Evolutionary conservation across 495 filamentous ascomycete genomes (phyloP), one percentile per base, ranked within the genome.

Genomic region (Lasiosphaeria miniovina): DNA sequence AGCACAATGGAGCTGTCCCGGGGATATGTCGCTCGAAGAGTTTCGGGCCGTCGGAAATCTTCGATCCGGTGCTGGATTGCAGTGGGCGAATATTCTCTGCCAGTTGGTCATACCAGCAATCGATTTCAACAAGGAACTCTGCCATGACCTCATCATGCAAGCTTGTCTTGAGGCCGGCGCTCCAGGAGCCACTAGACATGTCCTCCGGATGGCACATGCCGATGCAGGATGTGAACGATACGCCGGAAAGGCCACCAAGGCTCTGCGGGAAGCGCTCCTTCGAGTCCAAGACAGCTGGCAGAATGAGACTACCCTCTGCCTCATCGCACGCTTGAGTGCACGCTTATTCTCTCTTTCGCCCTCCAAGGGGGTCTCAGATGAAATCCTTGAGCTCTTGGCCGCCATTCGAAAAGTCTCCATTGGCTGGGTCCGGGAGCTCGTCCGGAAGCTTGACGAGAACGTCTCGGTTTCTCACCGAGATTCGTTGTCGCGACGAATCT

Each of bases 61-160:
- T 24, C 74, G 81, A 3, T 64, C 77, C 0, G 83, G 82, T 0
- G 58, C 74, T 33, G 62, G 68, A 0, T 67, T 86, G 33, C 82
- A 86, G 50, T 84, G 82, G 80, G 63, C 76, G 34, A 86, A 86
- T 49, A 77, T 87, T 12, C 65, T 82, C 0, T 60, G 75, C 14
- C 78, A 86, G 60, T 66, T 88, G 15, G 61, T 63, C 1, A 65
- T 69, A 3, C 78, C 77, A 2, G 70, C 68, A 6, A 36, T 88
- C 3, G 73, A 78, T 43, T 77, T 80, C 45, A 81, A 73, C 32
- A 75, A 77, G 32, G 54, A 71, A 5, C 73, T 80, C 24, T 80
- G 80, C 0, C 62, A 61, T 6, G 53, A 77, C 0, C 69, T 85
- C 33, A 45, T 85, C 6, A 64, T 76, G 11, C 84, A 87, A 60